A percentile compares a stretch with the other conserved stretches of the same genome.
Evolutionary conservation across 352 stramenopile species (phyloP).

Genomic region (Globisporangium parvum): DNA sequence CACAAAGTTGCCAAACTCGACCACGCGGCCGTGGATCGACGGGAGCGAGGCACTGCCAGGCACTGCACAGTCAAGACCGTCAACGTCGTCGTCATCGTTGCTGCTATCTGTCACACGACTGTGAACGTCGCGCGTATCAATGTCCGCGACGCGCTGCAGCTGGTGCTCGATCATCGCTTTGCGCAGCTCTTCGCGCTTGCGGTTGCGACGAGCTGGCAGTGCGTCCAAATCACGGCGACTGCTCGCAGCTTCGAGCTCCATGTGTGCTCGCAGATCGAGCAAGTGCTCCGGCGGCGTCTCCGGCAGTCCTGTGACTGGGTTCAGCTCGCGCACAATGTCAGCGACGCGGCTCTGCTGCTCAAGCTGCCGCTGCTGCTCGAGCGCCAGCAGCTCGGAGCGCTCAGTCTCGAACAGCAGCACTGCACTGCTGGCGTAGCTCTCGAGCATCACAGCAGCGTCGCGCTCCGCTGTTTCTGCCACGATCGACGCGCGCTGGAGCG

Average conservation of each 20-base stretch:
- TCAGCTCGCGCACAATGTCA: constrained; percentile 19
- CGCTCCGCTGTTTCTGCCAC: constrained; percentile 22
- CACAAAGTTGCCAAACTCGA: constrained; percentile 41
- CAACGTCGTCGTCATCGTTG: background rate
- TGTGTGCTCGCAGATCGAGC: constrained; percentile 10
- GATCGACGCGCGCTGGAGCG: constrained; percentile 28
- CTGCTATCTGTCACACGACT: background rate
- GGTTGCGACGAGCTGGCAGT: constrained; percentile 6
- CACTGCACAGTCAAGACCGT: background rate
- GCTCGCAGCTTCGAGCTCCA: background rate
- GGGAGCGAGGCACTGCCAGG: constrained; percentile 7
- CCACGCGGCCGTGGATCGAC: constrained; percentile 16
- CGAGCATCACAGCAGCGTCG: constrained; percentile 32
- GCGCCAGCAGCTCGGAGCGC: constrained; percentile 16
- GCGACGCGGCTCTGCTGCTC: constrained; percentile 9
- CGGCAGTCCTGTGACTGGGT: constrained; percentile 30
- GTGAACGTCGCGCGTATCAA: background rate
- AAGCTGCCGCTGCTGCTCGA: constrained; percentile 5
- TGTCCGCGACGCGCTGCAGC: constrained; percentile 5
- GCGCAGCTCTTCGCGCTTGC: constrained; percentile 24
- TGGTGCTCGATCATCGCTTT: constrained; percentile 22
- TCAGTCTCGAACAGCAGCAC: constrained; percentile 50
- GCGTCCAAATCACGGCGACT: background rate
- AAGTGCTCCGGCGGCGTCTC: constrained; percentile 36
- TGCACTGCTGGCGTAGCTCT: constrained; percentile 38